Percentiles rank a stretch among this genome's conserved stretches.
phyloP scores from a whole-genome alignment of 345 rosid genomes.

The Gossypioides kirkii region DNA sequence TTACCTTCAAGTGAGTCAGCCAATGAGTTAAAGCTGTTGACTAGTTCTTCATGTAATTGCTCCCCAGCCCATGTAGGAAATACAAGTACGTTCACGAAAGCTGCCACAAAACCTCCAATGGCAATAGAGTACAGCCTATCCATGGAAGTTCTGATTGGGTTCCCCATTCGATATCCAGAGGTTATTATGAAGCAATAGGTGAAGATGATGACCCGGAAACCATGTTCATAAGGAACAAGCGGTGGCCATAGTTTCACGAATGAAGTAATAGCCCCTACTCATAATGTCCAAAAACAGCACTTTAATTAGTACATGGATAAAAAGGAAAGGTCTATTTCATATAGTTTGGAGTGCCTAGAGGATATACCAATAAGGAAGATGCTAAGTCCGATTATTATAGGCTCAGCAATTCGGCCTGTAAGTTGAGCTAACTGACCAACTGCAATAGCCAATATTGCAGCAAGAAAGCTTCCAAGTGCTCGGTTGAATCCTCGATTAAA shows the following conservation, averaged over 20 bases:
- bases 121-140: not conserved
- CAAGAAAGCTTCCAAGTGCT: constrained; percentile 59
- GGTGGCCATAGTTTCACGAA: constrained; percentile 66
- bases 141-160: constrained; percentile 36
- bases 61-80: constrained; percentile 64
- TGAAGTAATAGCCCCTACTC: constrained; percentile 51
- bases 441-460: constrained; percentile 48
- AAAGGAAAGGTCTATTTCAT: not conserved
- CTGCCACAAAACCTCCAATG: constrained; percentile 63
- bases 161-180: constrained; percentile 61
- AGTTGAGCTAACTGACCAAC: constrained; percentile 40
- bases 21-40: constrained; percentile 37
- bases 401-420: constrained; percentile 42
- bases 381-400: constrained; percentile 53
- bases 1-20: constrained; percentile 70
- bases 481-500: constrained; percentile 73
- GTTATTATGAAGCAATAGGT: constrained; percentile 62
- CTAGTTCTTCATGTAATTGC: constrained; percentile 51
- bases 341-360: not conserved
- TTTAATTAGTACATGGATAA: no score
- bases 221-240: constrained; percentile 56
- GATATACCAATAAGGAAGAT: constrained; percentile 53
- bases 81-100: constrained; percentile 53
- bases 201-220: constrained; percentile 57
- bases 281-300: not conserved